Evolutionary conservation across 495 filamentous ascomycete genomes (phyloP), one percentile per base, ranked within the genome.

Genomic region (Pyrenula aspistea): DNA sequence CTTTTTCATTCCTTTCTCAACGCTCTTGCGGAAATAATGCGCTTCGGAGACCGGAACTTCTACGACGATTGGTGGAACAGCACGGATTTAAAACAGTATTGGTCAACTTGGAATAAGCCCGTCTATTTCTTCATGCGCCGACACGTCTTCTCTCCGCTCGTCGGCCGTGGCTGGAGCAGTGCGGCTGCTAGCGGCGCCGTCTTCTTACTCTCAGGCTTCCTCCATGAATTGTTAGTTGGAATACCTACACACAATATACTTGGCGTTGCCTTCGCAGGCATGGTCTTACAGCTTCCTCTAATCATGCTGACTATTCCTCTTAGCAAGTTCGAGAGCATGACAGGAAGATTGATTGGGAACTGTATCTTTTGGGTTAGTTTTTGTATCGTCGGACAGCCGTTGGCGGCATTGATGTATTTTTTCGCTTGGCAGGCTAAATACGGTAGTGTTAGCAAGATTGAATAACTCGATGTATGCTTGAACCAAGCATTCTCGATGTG

Each of bases 351-450:
- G 2, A 73, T 92, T 55, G 93, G 93, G 10, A 98, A 98, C 66
- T 82, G 79, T 48, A 91, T 95, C 55, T 98, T 98, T 70, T 98
- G 93, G 93, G 77, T 93, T 36, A 87, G 84, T 24, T 98, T 98
- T 65, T 95, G 89, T 59, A 77, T 98, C 15, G 83, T 97, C 0
- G 93, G 93, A 0, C 93, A 98, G 76, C 93, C 93, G 11, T 73
- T 96, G 42, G 92, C 88, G 0, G 90, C 88, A 1, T 67, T 97
- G 31, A 66, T 93, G 59, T 98, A 98, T 67, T 98, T 95, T 68
- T 96, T 95, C 66, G 93, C 91, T 12, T 98, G 93, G 93, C 92
- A 96, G 68, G 91, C 89, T 20, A 98, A 98, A 71, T 95, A 95
- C 66, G 93, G 93, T 20, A 91, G 83, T 62, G 80, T 82, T 22